A percentile compares a stretch with the other conserved stretches of the same genome.
These are phyloP conservation scores for Cydonia oblonga DNA, from an alignment of 331 rosid genomes.

Conservation along the genomic window DNA sequence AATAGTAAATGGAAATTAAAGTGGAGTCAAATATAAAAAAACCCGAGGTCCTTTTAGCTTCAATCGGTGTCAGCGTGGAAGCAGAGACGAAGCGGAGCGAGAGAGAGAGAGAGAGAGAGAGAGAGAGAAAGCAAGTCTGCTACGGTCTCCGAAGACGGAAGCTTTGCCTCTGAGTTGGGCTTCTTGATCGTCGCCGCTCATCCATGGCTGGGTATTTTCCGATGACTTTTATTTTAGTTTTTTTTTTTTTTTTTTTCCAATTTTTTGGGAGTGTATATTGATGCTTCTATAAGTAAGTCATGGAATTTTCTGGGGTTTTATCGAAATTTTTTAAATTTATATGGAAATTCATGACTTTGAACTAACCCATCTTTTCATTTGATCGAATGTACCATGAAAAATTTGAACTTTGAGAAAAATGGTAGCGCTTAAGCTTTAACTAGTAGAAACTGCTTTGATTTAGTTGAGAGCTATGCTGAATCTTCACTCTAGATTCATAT, in stretches of 20 bases:
- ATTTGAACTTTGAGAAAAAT: background rate
- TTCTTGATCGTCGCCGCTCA: background rate
- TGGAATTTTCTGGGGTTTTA: background rate
- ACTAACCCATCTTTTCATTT: background rate
- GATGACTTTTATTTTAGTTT: background rate
- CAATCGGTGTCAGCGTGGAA: too few relatives aligned
- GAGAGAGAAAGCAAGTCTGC: background rate
- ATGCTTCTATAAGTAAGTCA: background rate
- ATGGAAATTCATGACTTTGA: background rate
- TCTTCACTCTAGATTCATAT: background rate
- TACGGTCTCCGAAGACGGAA: slow-evolving; percentile 4
- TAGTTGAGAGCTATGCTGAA: background rate
- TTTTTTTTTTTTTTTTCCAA: background rate
- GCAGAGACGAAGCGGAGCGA: too few relatives aligned
- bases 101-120: background rate
- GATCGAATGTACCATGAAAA: background rate
- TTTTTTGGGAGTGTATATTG: background rate
- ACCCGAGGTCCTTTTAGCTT: too few relatives aligned
- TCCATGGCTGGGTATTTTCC: slow-evolving; percentile 51
- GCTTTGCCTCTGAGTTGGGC: background rate
- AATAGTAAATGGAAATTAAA: too few relatives aligned
- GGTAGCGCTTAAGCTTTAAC: background rate
- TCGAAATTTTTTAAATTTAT: too few relatives aligned
- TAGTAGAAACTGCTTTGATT: background rate
- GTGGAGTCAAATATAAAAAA: too few relatives aligned